Conservation (phyloP, 2,329 filamentous ascomycete genomes). For the Arthrobotrys conoides region DNA sequence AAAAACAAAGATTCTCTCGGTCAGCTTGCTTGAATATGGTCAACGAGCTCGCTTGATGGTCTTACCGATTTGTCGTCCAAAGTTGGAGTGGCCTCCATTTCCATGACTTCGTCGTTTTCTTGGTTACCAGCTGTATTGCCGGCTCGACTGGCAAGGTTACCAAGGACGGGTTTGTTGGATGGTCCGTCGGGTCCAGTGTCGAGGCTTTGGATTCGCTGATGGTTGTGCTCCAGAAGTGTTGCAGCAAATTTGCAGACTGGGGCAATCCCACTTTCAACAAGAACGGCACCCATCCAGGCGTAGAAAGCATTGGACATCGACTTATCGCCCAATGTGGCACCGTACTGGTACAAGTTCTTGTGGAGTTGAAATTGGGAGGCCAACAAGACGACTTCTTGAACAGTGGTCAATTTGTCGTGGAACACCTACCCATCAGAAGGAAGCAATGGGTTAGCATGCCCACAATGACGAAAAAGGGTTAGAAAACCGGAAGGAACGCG, state of each 20-base stretch:
- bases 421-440: conserved; percentile 1
- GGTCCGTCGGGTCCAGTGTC: background rate
- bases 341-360: background rate
- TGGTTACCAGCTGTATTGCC: background rate
- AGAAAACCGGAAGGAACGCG: background rate
- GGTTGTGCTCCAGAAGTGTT: conserved; percentile 1
- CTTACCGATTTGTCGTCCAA: background rate
- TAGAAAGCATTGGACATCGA: conserved; percentile 26
- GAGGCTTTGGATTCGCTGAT: background rate
- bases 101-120: background rate
- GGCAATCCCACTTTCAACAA: conserved; percentile 19
- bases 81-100: no score
- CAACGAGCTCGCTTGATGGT: background rate
- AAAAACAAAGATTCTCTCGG: background rate
- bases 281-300: conserved; percentile 38
- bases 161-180: background rate
- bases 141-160: background rate
- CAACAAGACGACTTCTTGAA: background rate
- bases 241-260: conserved; percentile 1
- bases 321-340: background rate
- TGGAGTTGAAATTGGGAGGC: background rate
- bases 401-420: background rate
- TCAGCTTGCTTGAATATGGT: background rate
- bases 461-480: no score
- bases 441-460: background rate